Percentiles rank a stretch among this genome's conserved stretches.
phyloP scores from a whole-genome alignment of 2,329 filamentous ascomycete species.

The Penicillium crustosum region DNA sequence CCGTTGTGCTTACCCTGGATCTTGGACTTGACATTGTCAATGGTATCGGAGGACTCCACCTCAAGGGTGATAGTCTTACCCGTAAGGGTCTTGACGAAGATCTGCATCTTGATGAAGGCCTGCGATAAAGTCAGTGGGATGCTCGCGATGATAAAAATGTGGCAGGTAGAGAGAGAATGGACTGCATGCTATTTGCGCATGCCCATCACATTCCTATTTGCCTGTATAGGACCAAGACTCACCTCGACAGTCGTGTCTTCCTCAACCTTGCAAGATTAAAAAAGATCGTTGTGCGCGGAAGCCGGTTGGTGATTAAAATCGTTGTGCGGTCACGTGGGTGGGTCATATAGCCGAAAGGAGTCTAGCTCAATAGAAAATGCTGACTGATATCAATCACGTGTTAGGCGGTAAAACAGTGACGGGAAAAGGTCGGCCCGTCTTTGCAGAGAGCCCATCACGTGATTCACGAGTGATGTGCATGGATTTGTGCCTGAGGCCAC shows the following conservation, averaged over 20 bases:
- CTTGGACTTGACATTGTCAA: constrained; percentile 99
- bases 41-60: constrained; percentile 99
- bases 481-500: background rate
- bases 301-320: constrained; percentile 37
- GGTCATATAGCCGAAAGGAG: background rate
- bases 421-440: background rate
- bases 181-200: constrained; percentile 1
- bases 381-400: background rate
- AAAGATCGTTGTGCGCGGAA: constrained; percentile 27
- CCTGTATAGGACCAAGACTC: constrained; percentile 27
- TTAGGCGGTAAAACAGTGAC: rapidly evolving
- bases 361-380: background rate
- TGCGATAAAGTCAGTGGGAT: constrained; percentile 25
- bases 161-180: background rate
- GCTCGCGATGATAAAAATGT: background rate
- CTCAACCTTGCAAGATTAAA: constrained; percentile 53
- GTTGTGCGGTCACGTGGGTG: constrained; percentile 43
- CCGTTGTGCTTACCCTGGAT: constrained; percentile 57
- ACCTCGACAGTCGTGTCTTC: constrained; percentile 63
- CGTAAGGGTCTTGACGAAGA: constrained; percentile 72
- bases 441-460: background rate
- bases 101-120: constrained; percentile 53
- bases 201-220: constrained; percentile 8
- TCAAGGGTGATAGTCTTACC: constrained; percentile 99
- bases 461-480: background rate